Evolutionary conservation across 2,329 filamentous ascomycete genomes (phyloP).

Genomic region (Penicillium sp.): DNA sequence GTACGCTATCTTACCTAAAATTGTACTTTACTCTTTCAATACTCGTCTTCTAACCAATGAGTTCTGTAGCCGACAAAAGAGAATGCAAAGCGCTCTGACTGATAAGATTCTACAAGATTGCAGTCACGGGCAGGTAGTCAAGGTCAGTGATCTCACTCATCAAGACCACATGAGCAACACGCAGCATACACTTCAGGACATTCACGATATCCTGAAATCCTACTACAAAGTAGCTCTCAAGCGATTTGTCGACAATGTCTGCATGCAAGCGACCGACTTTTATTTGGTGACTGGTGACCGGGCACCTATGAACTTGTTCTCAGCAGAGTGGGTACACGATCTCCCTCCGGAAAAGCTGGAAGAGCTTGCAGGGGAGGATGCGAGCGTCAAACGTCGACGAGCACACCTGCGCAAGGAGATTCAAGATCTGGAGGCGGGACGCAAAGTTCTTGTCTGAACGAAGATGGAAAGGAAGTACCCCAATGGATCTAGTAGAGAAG

Average conservation of each 20-base stretch:
- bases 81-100: not conserved
- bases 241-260: constrained; percentile 67
- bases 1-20: not conserved
- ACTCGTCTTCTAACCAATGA: too few species aligned
- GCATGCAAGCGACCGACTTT: constrained; percentile 61
- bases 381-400: not conserved
- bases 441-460: not conserved
- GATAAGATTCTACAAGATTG: not conserved
- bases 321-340: constrained; percentile 53
- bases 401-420: not conserved
- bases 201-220: constrained; percentile 44
- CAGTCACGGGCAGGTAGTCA: not conserved
- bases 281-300: constrained; percentile 49
- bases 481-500: too few species aligned
- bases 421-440: not conserved
- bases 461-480: not conserved
- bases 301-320: constrained; percentile 60
- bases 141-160: not conserved
- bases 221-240: constrained; percentile 67
- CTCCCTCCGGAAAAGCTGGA: constrained; percentile 57
- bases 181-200: not conserved
- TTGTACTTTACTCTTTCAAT: too few species aligned
- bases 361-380: constrained; percentile 63
- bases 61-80: not conserved
- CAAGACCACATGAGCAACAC: not conserved